Conservation (phyloP, 345 rosid genomes). For the Hirschfeldia incana region DNA sequence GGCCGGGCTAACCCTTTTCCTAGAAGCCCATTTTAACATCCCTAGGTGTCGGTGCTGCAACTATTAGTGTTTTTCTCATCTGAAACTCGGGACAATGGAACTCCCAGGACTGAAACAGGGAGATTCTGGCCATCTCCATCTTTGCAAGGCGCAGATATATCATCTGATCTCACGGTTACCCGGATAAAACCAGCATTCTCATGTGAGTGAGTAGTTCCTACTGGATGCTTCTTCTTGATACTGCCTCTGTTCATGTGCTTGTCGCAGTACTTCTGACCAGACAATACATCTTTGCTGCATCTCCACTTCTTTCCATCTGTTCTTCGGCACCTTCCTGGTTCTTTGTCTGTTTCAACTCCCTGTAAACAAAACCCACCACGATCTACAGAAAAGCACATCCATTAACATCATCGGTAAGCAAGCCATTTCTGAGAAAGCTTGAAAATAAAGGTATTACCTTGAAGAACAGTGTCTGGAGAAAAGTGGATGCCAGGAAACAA, state of each 20-base stretch:
- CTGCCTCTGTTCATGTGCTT: slow-evolving; percentile 77
- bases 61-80: slow-evolving; percentile 41
- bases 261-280: slow-evolving; percentile 61
- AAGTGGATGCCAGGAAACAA: slow-evolving; percentile 41
- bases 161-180: slow-evolving; percentile 11
- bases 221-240: slow-evolving; percentile 41
- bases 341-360: slow-evolving; percentile 40
- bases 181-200: not conserved
- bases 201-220: slow-evolving; percentile 8
- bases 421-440: not conserved
- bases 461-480: slow-evolving; percentile 67
- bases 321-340: slow-evolving; percentile 67
- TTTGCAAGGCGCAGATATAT: slow-evolving; percentile 13
- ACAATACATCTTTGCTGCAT: slow-evolving; percentile 53
- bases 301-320: slow-evolving; percentile 90
- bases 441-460: slow-evolving; percentile 41
- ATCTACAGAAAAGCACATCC: slow-evolving; percentile 31
- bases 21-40: no score
- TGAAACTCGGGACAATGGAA: slow-evolving; percentile 11
- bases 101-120: slow-evolving; percentile 42
- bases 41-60: slow-evolving; percentile 58
- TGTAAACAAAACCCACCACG: slow-evolving; percentile 28
- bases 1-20: no score
- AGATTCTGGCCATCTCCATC: slow-evolving; percentile 32
- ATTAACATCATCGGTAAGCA: not conserved